Evolutionary conservation across 129 eudicot genomes (phyloP).

Genomic region (Flaveria bidentis): DNA sequence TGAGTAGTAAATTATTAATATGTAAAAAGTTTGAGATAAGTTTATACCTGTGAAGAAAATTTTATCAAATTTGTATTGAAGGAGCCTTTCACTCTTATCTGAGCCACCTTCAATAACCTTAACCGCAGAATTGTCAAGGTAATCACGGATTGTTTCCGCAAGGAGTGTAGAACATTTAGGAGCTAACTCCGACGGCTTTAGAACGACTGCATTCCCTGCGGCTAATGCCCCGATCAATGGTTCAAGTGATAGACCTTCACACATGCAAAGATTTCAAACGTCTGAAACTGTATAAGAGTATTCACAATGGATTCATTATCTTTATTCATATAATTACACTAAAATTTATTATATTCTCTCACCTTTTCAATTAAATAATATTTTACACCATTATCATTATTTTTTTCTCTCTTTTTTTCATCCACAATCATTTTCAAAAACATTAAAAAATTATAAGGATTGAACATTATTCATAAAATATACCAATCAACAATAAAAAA

Average conservation of each 20-base stretch:
- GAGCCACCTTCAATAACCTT: constrained; percentile 74
- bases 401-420: too few relatives aligned
- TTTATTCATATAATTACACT: too few relatives aligned
- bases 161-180: constrained; percentile 60
- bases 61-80: constrained; percentile 83
- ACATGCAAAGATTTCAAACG: neutral
- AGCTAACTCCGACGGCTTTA: constrained; percentile 93
- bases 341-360: too few relatives aligned
- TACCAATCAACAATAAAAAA: too few relatives aligned
- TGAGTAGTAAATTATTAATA: neutral
- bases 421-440: too few relatives aligned
- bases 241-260: constrained; percentile 67
- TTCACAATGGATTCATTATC: too few relatives aligned
- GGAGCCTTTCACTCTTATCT: constrained; percentile 45
- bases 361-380: too few relatives aligned
- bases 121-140: constrained; percentile 66
- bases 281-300: neutral
- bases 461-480: too few relatives aligned
- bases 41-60: constrained; percentile 82
- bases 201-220: constrained; percentile 65
- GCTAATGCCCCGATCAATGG: constrained; percentile 89
- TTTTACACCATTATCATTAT: too few relatives aligned
- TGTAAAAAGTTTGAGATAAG: neutral
- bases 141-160: constrained; percentile 47
- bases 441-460: too few relatives aligned